phyloP scores from a whole-genome alignment of 257 asterid species.

The Nicotiana tomentosiformis region DNA sequence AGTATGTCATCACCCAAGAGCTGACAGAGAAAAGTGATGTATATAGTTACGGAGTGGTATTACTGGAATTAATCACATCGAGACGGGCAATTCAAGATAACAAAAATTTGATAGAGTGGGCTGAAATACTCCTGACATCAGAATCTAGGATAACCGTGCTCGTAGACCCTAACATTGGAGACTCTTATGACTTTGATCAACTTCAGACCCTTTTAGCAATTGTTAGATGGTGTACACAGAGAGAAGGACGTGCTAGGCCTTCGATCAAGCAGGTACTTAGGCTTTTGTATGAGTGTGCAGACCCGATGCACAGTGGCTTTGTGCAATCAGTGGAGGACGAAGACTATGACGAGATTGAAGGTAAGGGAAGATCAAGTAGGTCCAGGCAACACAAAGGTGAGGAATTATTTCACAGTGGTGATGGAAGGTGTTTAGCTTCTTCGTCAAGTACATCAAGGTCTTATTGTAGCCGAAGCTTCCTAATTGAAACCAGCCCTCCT shows the following conservation, averaged over 20 bases:
- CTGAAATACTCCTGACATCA: slow-evolving; percentile 39
- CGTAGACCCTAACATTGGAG: slow-evolving; percentile 61
- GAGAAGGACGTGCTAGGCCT: slow-evolving; percentile 77
- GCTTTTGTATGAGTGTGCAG: slow-evolving; percentile 71
- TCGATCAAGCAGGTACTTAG: slow-evolving; percentile 86
- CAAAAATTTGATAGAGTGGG: slow-evolving; percentile 82
- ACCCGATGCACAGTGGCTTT: slow-evolving; percentile 64
- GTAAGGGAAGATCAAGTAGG: slow-evolving; percentile 52
- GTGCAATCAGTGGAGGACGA: slow-evolving; percentile 72
- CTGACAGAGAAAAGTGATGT: slow-evolving; percentile 91
- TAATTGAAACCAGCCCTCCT: slow-evolving; percentile 66
- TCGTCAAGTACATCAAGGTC: slow-evolving; percentile 91
- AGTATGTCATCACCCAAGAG: slow-evolving; percentile 73
- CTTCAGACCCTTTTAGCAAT: slow-evolving; percentile 52
- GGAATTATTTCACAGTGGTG: slow-evolving; percentile 46
- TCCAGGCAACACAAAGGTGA: slow-evolving; percentile 34
- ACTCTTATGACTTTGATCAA: slow-evolving; percentile 65
- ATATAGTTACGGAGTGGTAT: slow-evolving; percentile 78
- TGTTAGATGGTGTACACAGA: slow-evolving; percentile 74
- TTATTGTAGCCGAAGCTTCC: slow-evolving; percentile 72
- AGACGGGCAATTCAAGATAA: slow-evolving; percentile 80
- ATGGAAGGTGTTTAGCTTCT: slow-evolving; percentile 65
- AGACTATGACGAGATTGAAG: slow-evolving; percentile 36
- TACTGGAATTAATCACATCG: slow-evolving; percentile 65
- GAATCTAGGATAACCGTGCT: slow-evolving; percentile 59